Percentiles rank a stretch among this genome's conserved stretches.
phyloP scores from a whole-genome alignment of 768 basidiomycete genomes.

The Suillus subalutaceus region DNA sequence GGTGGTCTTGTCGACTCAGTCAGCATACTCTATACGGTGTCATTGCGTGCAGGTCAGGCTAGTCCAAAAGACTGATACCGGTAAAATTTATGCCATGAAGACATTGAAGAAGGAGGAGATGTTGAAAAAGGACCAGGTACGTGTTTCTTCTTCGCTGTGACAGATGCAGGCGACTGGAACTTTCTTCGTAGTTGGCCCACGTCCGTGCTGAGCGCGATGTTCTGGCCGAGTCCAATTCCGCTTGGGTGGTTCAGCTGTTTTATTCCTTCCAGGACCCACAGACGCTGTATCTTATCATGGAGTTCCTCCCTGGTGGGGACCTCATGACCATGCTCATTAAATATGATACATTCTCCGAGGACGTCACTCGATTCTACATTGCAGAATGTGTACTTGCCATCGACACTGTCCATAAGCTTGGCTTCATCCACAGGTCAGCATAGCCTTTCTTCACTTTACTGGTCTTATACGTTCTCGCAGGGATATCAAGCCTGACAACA shows the following conservation, averaged over 20 bases:
- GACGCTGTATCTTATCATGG: conserved; percentile 97
- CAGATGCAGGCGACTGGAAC: conserved; percentile 10
- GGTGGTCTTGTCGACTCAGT: conserved; percentile 22
- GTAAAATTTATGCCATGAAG: conserved; percentile 99
- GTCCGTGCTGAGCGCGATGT: conserved; percentile 98
- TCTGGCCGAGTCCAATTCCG: conserved; percentile 91
- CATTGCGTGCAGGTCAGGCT: conserved; percentile 65
- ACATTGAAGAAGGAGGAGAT: conserved; percentile 96
- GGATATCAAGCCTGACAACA: conserved; percentile 99
- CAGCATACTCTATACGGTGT: not conserved
- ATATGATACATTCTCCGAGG: conserved; percentile 98
- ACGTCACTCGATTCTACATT: conserved; percentile 97
- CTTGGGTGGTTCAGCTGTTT: conserved; percentile 95
- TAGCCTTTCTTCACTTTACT: conserved; percentile 4
- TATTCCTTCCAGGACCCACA: conserved; percentile 97
- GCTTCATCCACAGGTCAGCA: conserved; percentile 92
- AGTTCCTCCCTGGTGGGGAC: conserved; percentile 97
- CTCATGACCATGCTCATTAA: conserved; percentile 99
- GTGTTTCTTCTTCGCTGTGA: conserved; percentile 20
- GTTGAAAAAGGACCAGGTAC: conserved; percentile 98
- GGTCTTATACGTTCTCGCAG: conserved; percentile 41
- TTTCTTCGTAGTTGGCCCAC: conserved; percentile 76
- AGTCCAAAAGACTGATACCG: conserved; percentile 95
- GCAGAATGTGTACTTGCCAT: conserved; percentile 98
- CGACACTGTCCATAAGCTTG: conserved; percentile 95